A percentile compares a stretch with the other conserved stretches of the same genome.
Conservation (phyloP, 306 rosid species). For the Citrullus amarus region DNA sequence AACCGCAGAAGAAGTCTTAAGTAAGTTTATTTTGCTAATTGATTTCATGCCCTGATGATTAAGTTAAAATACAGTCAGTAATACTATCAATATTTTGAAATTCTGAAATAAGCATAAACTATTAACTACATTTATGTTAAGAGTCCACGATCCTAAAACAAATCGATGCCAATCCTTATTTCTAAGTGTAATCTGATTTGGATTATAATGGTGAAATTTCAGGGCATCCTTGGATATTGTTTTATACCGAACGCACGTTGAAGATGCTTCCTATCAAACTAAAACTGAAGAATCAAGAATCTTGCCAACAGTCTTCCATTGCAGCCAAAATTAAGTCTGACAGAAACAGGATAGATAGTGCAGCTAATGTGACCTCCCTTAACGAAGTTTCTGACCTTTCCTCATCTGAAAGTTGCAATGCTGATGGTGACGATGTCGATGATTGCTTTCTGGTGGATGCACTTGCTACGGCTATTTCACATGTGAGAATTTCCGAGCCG, state of each 20-base stretch:
- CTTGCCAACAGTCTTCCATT: constrained; percentile 26
- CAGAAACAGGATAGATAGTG: constrained; percentile 10
- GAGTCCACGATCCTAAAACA: not conserved
- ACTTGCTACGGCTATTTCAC: constrained; percentile 85
- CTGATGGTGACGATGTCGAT: constrained; percentile 57
- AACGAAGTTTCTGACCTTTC: constrained; percentile 28
- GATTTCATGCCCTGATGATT: not conserved
- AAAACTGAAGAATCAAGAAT: constrained; percentile 40
- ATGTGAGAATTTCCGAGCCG: constrained; percentile 86
- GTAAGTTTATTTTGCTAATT: constrained; percentile 40
- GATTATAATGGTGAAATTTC: constrained; percentile 18
- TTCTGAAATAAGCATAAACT: not conserved
- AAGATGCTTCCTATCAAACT: constrained; percentile 46
- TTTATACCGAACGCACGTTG: constrained; percentile 62
- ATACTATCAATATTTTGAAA: not conserved
- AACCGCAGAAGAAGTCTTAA: constrained; percentile 87
- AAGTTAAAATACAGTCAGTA: not conserved
- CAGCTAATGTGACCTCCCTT: constrained; percentile 26
- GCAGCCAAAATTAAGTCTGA: constrained; percentile 34
- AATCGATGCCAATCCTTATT: not conserved
- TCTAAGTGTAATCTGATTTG: constrained; percentile 8
- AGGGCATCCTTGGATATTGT: constrained; percentile 95
- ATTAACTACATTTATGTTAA: not conserved
- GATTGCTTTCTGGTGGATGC: constrained; percentile 66
- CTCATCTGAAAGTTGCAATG: constrained; percentile 51